These are phyloP conservation scores for Arthroderma uncinatum DNA, from an alignment of 2,329 filamentous ascomycete genomes.

Conservation along the genomic window DNA sequence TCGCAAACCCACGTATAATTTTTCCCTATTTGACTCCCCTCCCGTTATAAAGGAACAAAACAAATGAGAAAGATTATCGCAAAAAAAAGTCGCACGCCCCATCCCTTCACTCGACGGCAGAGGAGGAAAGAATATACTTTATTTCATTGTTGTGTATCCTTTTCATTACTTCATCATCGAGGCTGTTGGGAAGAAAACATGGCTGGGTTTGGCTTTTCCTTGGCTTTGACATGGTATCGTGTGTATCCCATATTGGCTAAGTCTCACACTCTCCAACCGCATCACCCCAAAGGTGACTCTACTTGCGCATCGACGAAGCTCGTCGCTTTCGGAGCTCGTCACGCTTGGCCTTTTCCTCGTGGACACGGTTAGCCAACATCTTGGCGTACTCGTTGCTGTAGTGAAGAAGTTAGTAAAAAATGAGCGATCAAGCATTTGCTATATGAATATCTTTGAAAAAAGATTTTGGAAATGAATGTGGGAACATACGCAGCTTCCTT, in stretches of 20 bases:
- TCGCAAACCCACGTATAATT: slow-evolving; percentile 6
- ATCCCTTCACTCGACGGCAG: not conserved
- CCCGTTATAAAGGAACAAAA: slow-evolving; percentile 5
- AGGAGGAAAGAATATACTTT: slow-evolving; percentile 2
- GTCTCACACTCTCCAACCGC: slow-evolving; percentile 4
- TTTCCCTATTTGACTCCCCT: slow-evolving; percentile 7
- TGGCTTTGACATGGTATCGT: slow-evolving; percentile 4
- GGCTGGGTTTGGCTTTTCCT: slow-evolving; percentile 2
- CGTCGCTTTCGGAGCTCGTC: slow-evolving; percentile 92
- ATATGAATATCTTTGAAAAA: not conserved
- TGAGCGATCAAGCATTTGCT: not conserved
- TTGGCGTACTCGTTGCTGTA: slow-evolving; percentile 87
- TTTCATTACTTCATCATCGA: slow-evolving; percentile 7
- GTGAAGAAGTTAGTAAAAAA: not conserved
- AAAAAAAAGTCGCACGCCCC: not conserved
- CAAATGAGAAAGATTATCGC: slow-evolving; percentile 5
- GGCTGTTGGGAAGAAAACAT: not conserved
- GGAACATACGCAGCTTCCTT: slow-evolving; percentile 94
- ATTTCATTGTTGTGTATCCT: slow-evolving; percentile 2
- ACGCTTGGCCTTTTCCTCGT: slow-evolving; percentile 90
- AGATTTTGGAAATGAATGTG: not conserved
- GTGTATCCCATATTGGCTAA: not conserved
- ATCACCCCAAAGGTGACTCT: slow-evolving; percentile 28
- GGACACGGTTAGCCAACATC: slow-evolving; percentile 91
- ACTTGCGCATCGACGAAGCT: slow-evolving; percentile 88